phyloP scores from a whole-genome alignment of 2,329 filamentous ascomycete genomes.

The Raffaelea arxii region DNA sequence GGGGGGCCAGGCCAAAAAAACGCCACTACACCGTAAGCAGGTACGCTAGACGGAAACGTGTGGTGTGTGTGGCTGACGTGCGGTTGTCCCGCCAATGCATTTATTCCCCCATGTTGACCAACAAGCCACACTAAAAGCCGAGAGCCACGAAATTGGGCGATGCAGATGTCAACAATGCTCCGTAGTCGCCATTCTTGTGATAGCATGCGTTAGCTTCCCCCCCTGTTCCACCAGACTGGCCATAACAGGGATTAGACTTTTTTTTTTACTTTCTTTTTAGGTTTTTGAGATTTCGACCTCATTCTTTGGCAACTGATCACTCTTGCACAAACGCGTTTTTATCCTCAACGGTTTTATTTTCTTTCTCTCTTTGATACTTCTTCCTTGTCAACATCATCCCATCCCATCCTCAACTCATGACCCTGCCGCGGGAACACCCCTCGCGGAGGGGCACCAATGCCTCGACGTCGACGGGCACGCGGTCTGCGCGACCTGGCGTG shows the following conservation, averaged over 20 bases:
- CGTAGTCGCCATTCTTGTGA: neutral
- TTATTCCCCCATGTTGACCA: neutral
- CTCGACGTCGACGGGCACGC: slow-evolving; percentile 10
- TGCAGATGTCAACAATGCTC: neutral
- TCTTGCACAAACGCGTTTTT: too few species aligned
- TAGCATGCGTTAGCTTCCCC: too few species aligned
- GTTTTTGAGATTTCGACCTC: too few species aligned
- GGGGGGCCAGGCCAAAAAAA: neutral
- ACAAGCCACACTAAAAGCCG: neutral
- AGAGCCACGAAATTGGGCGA: neutral
- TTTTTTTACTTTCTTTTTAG: neutral
- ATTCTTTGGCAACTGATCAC: too few species aligned
- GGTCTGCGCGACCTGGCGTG: slow-evolving; percentile 18
- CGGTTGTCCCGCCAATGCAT: neutral
- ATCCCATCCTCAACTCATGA: too few species aligned
- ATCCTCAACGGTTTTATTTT: too few species aligned
- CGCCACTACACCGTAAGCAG: neutral
- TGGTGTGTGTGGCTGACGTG: neutral
- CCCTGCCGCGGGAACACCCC: slow-evolving; percentile 9
- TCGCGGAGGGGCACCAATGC: slow-evolving; percentile 20
- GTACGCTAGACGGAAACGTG: neutral
- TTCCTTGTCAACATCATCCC: too few species aligned
- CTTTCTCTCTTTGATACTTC: too few species aligned
- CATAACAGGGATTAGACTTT: neutral
- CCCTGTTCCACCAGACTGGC: too few species aligned